Percentiles rank a stretch among this genome's conserved stretches.
Conservation (phyloP, 805 yeast genomes). For the Helenozyma rhizophorensis region DNA sequence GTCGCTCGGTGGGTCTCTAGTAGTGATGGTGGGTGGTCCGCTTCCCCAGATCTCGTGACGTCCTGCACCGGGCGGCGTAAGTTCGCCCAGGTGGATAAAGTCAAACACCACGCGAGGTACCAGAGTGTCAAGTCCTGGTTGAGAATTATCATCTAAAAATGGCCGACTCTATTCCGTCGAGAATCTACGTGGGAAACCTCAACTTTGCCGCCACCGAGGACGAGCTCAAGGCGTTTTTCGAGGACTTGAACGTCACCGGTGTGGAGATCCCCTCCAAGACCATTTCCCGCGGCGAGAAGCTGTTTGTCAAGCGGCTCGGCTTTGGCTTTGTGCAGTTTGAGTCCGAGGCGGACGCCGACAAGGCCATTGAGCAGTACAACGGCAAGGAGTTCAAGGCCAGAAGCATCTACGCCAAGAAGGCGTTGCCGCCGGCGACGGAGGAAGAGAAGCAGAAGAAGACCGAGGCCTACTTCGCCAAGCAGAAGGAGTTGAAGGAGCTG, state of each 20-base stretch:
- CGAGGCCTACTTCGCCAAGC: slow-evolving; percentile 30
- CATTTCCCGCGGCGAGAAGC: slow-evolving; percentile 27
- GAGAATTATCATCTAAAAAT: no score
- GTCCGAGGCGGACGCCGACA: slow-evolving; percentile 39
- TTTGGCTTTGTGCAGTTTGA: slow-evolving; percentile 57
- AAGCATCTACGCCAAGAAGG: slow-evolving; percentile 48
- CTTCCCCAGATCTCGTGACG: no score
- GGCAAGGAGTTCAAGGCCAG: slow-evolving; percentile 43
- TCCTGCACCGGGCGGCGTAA: no score
- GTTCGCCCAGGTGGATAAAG: no score
- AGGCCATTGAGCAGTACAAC: slow-evolving; percentile 39
- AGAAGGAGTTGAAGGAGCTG: slow-evolving; percentile 11
- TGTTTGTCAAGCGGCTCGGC: slow-evolving; percentile 46
- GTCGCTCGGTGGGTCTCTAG: no score
- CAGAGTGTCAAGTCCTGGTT: no score
- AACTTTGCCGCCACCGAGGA: slow-evolving; percentile 40
- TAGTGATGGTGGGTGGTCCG: no score
- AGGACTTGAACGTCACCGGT: slow-evolving; percentile 41
- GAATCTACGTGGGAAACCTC: slow-evolving; percentile 42
- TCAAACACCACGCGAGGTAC: no score
- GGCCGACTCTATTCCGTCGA: slow-evolving; percentile 10
- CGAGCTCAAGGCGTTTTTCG: slow-evolving; percentile 45
- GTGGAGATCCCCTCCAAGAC: slow-evolving; percentile 51
- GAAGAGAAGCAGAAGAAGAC: slow-evolving; percentile 37
- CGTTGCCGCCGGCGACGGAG: slow-evolving; percentile 48